A percentile compares a stretch with the other conserved stretches of the same genome.
Evolutionary conservation across 2,329 filamentous ascomycete genomes (phyloP).

Genomic region (Aspergillus hiratsukae): DNA sequence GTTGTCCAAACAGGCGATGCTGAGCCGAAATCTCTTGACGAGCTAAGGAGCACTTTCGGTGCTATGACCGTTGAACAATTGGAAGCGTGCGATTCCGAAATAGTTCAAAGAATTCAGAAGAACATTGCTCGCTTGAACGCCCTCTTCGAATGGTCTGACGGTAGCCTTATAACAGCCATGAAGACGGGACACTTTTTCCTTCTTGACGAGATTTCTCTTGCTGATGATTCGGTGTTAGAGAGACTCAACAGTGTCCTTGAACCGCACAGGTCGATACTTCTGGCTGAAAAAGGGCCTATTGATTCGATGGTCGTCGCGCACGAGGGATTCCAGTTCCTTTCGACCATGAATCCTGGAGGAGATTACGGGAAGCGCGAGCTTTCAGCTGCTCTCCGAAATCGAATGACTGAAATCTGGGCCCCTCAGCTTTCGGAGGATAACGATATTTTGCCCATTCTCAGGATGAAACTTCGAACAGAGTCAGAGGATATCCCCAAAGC

Average conservation of each 20-base stretch:
- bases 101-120: conserved; percentile 42
- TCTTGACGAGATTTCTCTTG: conserved; percentile 94
- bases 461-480: conserved; percentile 61
- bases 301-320: conserved; percentile 73
- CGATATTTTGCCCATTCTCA: conserved; percentile 83
- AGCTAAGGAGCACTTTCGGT: conserved; percentile 58
- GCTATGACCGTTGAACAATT: conserved; percentile 44
- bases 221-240: conserved; percentile 95
- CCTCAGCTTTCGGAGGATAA: conserved; percentile 77
- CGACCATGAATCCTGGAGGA: conserved; percentile 98
- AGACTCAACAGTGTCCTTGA: conserved; percentile 95
- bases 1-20: conserved; percentile 36
- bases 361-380: conserved; percentile 98
- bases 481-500: conserved; percentile 57
- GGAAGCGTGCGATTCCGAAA: conserved; percentile 45
- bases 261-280: conserved; percentile 73
- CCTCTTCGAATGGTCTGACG: conserved; percentile 94
- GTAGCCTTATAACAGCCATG: conserved; percentile 91
- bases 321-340: conserved; percentile 88
- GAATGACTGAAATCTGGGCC: conserved; percentile 99
- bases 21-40: conserved; percentile 45
- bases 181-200: conserved; percentile 84
- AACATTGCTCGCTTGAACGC: conserved; percentile 67
- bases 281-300: conserved; percentile 88
- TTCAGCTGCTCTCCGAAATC: conserved; percentile 88